Evolutionary conservation across 208 protist species (phyloP).

Genomic region (Wallacemonas rigidus): DNA sequence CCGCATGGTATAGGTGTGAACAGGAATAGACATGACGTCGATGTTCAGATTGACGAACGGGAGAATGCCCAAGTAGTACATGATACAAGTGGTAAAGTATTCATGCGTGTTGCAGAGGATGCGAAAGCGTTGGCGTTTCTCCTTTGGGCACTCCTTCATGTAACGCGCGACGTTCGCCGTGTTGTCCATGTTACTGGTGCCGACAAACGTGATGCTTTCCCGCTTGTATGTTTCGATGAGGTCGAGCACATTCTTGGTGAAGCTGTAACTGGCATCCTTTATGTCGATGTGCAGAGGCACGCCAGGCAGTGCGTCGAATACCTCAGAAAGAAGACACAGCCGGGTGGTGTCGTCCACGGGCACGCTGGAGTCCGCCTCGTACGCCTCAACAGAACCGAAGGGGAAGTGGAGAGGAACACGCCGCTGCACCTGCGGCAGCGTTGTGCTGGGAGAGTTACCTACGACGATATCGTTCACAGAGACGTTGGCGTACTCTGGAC

Average conservation of each 20-base stretch:
- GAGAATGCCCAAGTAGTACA: slow-evolving; percentile 69
- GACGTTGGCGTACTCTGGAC: slow-evolving; percentile 27
- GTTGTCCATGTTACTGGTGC: slow-evolving; percentile 61
- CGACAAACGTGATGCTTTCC: slow-evolving; percentile 62
- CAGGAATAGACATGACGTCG: slow-evolving; percentile 81
- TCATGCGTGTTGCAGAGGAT: slow-evolving; percentile 52
- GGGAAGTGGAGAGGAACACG: slow-evolving; percentile 67
- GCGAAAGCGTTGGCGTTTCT: slow-evolving; percentile 52
- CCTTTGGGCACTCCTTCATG: slow-evolving; percentile 35
- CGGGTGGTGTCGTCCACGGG: slow-evolving; percentile 60
- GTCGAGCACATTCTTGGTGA: slow-evolving; percentile 53
- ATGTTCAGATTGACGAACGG: slow-evolving; percentile 54
- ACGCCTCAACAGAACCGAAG: slow-evolving; percentile 33
- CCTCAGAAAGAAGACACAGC: slow-evolving; percentile 68
- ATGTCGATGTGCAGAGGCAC: slow-evolving; percentile 81
- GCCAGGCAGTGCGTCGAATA: slow-evolving; percentile 60
- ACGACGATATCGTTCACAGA: slow-evolving; percentile 53
- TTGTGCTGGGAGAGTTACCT: slow-evolving; percentile 36
- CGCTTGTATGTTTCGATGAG: slow-evolving; percentile 61
- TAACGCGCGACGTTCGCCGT: slow-evolving; percentile 50
- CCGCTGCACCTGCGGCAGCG: slow-evolving; percentile 54
- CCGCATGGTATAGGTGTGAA: slow-evolving; percentile 54
- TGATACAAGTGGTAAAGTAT: slow-evolving; percentile 50
- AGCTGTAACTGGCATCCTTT: slow-evolving; percentile 48
- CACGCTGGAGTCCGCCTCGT: slow-evolving; percentile 42